Conservation (phyloP, 768 basidiomycete genomes). For the Lactarius quietus region DNA sequence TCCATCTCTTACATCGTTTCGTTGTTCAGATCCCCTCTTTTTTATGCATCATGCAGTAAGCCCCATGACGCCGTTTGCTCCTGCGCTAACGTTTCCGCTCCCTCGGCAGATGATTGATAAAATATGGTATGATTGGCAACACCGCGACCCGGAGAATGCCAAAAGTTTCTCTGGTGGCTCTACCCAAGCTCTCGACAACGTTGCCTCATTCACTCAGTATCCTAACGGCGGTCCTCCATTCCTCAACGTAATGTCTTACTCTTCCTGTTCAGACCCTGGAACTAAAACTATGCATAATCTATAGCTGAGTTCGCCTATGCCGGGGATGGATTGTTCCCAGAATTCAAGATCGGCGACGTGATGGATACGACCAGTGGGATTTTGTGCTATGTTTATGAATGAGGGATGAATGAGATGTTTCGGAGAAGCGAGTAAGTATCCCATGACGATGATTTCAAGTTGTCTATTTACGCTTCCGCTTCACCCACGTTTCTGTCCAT, state of each 20-base stretch:
- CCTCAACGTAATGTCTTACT: constrained; percentile 25
- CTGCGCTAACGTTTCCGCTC: not conserved
- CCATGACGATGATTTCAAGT: not conserved
- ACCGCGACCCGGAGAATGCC: constrained; percentile 28
- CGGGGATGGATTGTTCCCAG: constrained; percentile 31
- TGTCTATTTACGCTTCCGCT: not conserved
- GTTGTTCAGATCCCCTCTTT: constrained; percentile 34
- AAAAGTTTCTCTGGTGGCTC: constrained; percentile 35
- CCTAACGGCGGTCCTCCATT: constrained; percentile 31
- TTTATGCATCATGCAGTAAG: constrained; percentile 37
- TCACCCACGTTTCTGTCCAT: not conserved
- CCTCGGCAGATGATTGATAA: constrained; percentile 36
- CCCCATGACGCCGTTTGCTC: not conserved
- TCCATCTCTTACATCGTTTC: not conserved
- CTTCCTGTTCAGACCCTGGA: not conserved
- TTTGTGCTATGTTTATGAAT: constrained; percentile 39
- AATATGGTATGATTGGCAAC: constrained; percentile 39
- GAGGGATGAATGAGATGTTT: not conserved
- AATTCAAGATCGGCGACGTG: constrained; percentile 31
- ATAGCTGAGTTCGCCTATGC: constrained; percentile 32
- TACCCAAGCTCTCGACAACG: constrained; percentile 30
- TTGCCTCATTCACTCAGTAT: constrained; percentile 28
- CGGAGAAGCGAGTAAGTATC: not conserved
- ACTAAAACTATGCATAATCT: not conserved
- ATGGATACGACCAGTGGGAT: constrained; percentile 33